Conservation (phyloP, 2,329 filamentous ascomycete genomes). For the Chaetothyriales sp. region DNA sequence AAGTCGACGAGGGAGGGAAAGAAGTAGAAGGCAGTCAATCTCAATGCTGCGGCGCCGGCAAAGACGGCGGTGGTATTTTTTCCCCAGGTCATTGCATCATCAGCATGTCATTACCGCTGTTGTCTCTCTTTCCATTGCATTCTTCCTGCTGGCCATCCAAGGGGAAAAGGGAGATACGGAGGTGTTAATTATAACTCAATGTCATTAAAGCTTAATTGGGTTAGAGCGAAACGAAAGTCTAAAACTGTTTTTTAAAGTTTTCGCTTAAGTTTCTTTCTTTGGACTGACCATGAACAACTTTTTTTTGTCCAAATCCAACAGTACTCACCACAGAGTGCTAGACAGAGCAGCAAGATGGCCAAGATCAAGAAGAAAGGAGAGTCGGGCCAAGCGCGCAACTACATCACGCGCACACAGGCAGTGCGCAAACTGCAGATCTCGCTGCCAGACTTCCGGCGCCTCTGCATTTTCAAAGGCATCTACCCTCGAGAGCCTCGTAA, state of each 20-base stretch:
- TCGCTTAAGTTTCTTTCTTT: neutral
- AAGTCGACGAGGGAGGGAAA: conserved; percentile 76
- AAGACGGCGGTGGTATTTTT: conserved; percentile 54
- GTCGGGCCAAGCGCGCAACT: conserved; percentile 91
- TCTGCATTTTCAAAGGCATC: conserved; percentile 99
- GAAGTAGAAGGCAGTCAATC: conserved; percentile 61
- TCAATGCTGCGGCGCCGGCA: conserved; percentile 57
- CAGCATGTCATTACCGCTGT: neutral
- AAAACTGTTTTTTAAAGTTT: neutral
- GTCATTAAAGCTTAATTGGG: neutral
- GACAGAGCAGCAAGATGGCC: conserved; percentile 38
- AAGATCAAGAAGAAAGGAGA: conserved; percentile 84
- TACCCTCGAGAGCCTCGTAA: conserved; percentile 93
- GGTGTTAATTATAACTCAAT: neutral
- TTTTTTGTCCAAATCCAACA: neutral
- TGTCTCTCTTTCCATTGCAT: neutral
- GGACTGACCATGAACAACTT: neutral
- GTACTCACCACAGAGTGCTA: neutral
- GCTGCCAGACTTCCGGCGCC: conserved; percentile 87
- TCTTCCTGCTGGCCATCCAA: neutral
- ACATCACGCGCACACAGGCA: conserved; percentile 90
- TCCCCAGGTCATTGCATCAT: conserved; percentile 35
- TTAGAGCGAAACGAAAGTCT: neutral
- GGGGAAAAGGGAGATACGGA: neutral
- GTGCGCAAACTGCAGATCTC: conserved; percentile 96